These are phyloP conservation scores for Pulveroboletus ravenelii DNA, from an alignment of 768 basidiomycete species.

Conservation along the genomic window DNA sequence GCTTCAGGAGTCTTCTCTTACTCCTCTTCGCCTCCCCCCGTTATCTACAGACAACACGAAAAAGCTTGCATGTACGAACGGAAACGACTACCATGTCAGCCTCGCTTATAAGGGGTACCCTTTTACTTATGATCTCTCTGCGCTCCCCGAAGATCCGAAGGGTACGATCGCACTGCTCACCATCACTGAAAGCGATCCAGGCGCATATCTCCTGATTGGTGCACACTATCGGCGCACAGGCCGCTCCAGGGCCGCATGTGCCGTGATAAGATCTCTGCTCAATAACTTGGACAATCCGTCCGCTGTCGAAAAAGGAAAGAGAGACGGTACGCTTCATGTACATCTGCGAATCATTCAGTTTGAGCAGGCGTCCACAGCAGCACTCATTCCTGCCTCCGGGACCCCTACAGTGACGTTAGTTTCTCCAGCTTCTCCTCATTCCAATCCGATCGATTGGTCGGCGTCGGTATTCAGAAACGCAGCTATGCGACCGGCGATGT, in stretches of 20 bases:
- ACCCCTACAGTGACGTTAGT: conserved; percentile 5
- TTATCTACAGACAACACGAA: conserved; percentile 8
- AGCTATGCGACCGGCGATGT: conserved; percentile 24
- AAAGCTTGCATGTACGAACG: not conserved
- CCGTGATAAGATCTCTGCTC: conserved; percentile 26
- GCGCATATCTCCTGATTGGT: conserved; percentile 27
- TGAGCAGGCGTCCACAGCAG: conserved; percentile 13
- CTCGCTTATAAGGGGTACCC: conserved; percentile 27
- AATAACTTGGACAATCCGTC: conserved; percentile 6
- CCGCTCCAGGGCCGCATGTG: conserved; percentile 27
- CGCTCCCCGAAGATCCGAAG: conserved; percentile 29
- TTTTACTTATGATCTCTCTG: conserved; percentile 25
- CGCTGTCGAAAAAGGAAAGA: conserved; percentile 16
- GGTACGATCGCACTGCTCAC: conserved; percentile 24
- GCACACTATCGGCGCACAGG: conserved; percentile 33
- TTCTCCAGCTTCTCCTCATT: conserved; percentile 4
- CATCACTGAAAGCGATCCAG: conserved; percentile 29
- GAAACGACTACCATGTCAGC: conserved; percentile 15
- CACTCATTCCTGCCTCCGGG: conserved; percentile 6
- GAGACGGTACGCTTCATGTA: conserved; percentile 24
- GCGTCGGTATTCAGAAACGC: conserved; percentile 11
- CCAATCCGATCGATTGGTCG: conserved; percentile 6
- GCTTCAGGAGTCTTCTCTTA: conserved; percentile 9
- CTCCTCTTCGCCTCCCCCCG: conserved; percentile 11
- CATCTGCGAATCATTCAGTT: conserved; percentile 9